Conservation (phyloP, 371 early-diverging fungal genomes). For the Saksenaea vasiformis region DNA sequence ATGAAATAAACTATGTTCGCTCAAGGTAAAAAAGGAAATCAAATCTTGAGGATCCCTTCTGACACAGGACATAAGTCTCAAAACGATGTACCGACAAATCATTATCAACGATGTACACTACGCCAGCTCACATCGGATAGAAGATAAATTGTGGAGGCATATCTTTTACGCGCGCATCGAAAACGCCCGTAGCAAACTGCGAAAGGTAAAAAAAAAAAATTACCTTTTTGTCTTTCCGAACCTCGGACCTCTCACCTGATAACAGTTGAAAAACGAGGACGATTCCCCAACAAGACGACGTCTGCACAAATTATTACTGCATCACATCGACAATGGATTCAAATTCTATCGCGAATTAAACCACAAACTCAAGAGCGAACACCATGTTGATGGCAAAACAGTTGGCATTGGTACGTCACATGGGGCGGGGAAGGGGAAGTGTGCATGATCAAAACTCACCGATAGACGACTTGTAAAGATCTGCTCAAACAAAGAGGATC, state of each 20-base stretch:
- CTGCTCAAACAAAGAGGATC: slow-evolving; percentile 18
- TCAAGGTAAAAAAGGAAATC: slow-evolving; percentile 26
- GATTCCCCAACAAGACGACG: slow-evolving; percentile 14
- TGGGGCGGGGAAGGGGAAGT: background rate
- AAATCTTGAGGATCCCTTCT: background rate
- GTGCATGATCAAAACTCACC: background rate
- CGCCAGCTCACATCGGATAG: slow-evolving; percentile 39
- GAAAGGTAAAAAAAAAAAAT: slow-evolving; percentile 25
- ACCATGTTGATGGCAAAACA: slow-evolving; percentile 37
- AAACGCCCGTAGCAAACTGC: slow-evolving; percentile 35
- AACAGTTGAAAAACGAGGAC: background rate
- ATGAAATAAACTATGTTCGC: slow-evolving; percentile 51
- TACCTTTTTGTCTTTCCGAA: background rate
- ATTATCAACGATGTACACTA: slow-evolving; percentile 31
- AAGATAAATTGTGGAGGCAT: slow-evolving; percentile 52
- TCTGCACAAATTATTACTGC: slow-evolving; percentile 23
- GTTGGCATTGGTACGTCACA: slow-evolving; percentile 38
- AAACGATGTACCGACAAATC: slow-evolving; percentile 36
- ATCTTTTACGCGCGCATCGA: slow-evolving; percentile 51
- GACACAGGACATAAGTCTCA: slow-evolving; percentile 22
- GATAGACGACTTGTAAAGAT: slow-evolving; percentile 8
- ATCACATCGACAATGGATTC: slow-evolving; percentile 37
- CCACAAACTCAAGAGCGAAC: slow-evolving; percentile 26
- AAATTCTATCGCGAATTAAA: slow-evolving; percentile 50
- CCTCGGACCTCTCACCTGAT: background rate